Evolutionary conservation across 2,329 filamentous ascomycete genomes (phyloP).

Genomic region (Aureobasidium musti): DNA sequence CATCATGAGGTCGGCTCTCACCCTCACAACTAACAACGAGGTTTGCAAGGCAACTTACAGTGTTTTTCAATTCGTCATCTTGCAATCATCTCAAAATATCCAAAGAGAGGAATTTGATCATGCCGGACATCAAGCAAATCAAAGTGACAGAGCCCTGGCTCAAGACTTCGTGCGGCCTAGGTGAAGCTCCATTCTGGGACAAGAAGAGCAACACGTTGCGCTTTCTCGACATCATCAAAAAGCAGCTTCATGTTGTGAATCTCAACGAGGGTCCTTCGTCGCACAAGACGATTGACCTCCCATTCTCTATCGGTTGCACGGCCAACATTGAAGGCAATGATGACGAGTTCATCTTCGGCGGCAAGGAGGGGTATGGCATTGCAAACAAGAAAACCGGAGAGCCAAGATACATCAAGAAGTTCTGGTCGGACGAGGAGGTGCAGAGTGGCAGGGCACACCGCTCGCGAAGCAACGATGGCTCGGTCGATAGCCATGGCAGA

Average conservation of each 20-base stretch:
- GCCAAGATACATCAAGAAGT: conserved; percentile 59
- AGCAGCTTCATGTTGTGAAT: conserved; percentile 71
- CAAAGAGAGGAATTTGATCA: conserved; percentile 25
- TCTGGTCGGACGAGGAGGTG: conserved; percentile 55
- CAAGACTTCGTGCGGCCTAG: conserved; percentile 64
- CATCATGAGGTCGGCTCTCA: conserved; percentile 11
- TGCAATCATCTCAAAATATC: not conserved
- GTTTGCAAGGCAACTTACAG: too few relatives aligned
- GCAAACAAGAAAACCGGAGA: conserved; percentile 64
- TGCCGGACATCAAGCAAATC: conserved; percentile 41
- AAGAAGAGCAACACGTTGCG: conserved; percentile 64
- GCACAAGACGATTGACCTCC: conserved; percentile 56
- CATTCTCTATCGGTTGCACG: conserved; percentile 61
- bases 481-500: conserved; percentile 73
- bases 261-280: conserved; percentile 64
- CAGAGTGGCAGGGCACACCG: conserved; percentile 47
- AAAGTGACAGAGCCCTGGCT: conserved; percentile 54
- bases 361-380: conserved; percentile 80
- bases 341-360: conserved; percentile 71
- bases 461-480: conserved; percentile 77
- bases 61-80: not conserved
- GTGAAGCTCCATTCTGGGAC: conserved; percentile 76
- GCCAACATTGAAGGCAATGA: conserved; percentile 69
- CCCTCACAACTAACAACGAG: not conserved
- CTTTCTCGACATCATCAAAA: conserved; percentile 80